A percentile compares a stretch with the other conserved stretches of the same genome.
These are phyloP conservation scores for Oxalis stricta DNA, from an alignment of 441 rosid genomes.

Conservation along the genomic window DNA sequence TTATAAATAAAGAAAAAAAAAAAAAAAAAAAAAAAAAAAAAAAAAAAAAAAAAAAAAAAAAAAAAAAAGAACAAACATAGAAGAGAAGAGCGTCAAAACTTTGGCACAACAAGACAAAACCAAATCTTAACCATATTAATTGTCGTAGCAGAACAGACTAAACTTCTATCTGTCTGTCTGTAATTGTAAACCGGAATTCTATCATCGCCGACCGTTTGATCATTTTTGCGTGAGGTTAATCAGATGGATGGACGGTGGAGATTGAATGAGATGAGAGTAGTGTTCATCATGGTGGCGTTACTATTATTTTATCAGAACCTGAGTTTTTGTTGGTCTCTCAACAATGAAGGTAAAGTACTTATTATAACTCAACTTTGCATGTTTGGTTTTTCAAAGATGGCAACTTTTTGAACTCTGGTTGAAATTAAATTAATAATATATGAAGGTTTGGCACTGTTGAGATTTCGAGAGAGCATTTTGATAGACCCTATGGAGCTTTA, in stretches of 20 bases:
- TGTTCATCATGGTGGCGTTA: constrained; percentile 17
- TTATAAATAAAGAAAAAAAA: constrained; percentile 4
- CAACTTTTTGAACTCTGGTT: background rate
- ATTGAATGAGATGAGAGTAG: constrained; percentile 17
- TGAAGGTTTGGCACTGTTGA: constrained; percentile 53
- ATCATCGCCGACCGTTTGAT: too few species aligned
- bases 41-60: too few species aligned
- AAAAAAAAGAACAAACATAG: too few species aligned
- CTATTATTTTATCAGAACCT: constrained; percentile 21
- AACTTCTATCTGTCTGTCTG: too few species aligned
- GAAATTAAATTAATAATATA: too few species aligned
- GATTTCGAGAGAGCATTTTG: constrained; percentile 42
- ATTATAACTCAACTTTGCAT: background rate
- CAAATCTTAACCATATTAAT: background rate
- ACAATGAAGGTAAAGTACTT: constrained; percentile 36
- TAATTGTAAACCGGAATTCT: too few species aligned
- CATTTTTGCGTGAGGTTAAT: background rate
- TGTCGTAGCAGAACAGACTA: too few species aligned
- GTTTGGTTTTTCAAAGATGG: background rate
- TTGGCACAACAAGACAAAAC: constrained; percentile 1
- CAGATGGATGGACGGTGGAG: constrained; percentile 19
- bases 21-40: too few species aligned
- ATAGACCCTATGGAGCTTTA: constrained; percentile 66
- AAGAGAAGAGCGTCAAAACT: background rate
- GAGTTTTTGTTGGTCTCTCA: constrained; percentile 28